phyloP scores from a whole-genome alignment of 257 asterid genomes.

The Forsythia suspensa region DNA sequence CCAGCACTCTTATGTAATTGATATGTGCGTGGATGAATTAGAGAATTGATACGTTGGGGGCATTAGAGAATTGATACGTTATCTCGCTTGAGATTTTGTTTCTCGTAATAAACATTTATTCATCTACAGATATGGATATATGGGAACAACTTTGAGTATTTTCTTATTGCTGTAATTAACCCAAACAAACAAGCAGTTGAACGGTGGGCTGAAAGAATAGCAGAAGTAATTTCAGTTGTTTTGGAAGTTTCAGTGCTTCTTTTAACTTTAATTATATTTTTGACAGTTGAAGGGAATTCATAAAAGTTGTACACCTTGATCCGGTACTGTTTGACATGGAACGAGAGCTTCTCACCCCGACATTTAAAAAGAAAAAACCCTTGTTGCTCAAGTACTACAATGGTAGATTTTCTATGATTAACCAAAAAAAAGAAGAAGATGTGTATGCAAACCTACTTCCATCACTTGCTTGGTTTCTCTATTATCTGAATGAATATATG shows the following conservation, averaged over 20 bases:
- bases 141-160: slow-evolving; percentile 51
- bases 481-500: too few species aligned
- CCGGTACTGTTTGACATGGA: slow-evolving; percentile 49
- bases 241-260: not conserved
- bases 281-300: slow-evolving; percentile 48
- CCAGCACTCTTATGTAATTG: too few species aligned
- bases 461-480: not conserved
- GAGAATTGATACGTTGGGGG: too few species aligned
- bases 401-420: slow-evolving; percentile 31
- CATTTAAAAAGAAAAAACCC: slow-evolving; percentile 53
- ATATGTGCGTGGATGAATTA: too few species aligned
- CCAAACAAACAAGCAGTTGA: slow-evolving; percentile 36
- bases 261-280: not conserved
- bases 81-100: too few species aligned
- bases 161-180: slow-evolving; percentile 42
- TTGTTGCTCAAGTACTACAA: slow-evolving; percentile 43
- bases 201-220: slow-evolving; percentile 28
- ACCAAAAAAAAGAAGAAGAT: too few species aligned
- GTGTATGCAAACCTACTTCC: not conserved
- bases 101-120: not conserved
- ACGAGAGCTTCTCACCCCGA: slow-evolving; percentile 49
- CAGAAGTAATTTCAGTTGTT: not conserved
- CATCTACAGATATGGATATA: slow-evolving; percentile 46
- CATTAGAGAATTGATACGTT: too few species aligned
- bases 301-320: slow-evolving; percentile 48